These are phyloP conservation scores for Vaccinium vitisidaea DNA, from an alignment of 148 eudicot genomes.

Conservation along the genomic window DNA sequence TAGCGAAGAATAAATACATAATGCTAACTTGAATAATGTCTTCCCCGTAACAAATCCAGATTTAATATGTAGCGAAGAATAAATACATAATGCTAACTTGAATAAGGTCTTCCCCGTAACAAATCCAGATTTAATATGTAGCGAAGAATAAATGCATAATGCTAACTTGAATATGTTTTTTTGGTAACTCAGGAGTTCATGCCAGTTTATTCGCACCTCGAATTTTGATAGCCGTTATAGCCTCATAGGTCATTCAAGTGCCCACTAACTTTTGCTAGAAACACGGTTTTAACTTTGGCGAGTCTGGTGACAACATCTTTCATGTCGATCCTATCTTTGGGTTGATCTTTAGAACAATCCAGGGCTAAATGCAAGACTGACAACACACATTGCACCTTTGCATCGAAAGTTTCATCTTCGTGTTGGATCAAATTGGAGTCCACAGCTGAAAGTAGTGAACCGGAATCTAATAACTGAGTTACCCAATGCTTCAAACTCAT, in stretches of 20 bases:
- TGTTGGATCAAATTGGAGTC: constrained; percentile 2
- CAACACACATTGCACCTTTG: constrained; percentile 15
- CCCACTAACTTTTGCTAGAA: constrained; percentile 5
- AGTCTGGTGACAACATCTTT: constrained; percentile 9
- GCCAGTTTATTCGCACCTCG: neutral
- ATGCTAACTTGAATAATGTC: no score
- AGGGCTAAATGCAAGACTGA: constrained; percentile 20
- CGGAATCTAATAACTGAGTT: neutral
- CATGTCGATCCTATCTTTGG: constrained; percentile 12
- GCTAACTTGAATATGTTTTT: neutral
- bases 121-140: neutral
- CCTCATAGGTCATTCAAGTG: neutral
- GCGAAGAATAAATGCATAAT: neutral
- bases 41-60: neutral
- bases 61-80: no score
- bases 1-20: no score
- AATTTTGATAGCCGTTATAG: neutral
- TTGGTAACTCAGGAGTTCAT: neutral
- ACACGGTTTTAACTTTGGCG: neutral
- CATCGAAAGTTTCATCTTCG: neutral
- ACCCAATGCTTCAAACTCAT: constrained; percentile 12
- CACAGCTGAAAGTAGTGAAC: neutral
- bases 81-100: no score
- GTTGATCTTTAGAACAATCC: constrained; percentile 17
- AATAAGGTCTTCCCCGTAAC: no score